These are phyloP conservation scores for Reticulascus tulasneorum DNA, from an alignment of 2,329 filamentous ascomycete genomes.

Conservation along the genomic window DNA sequence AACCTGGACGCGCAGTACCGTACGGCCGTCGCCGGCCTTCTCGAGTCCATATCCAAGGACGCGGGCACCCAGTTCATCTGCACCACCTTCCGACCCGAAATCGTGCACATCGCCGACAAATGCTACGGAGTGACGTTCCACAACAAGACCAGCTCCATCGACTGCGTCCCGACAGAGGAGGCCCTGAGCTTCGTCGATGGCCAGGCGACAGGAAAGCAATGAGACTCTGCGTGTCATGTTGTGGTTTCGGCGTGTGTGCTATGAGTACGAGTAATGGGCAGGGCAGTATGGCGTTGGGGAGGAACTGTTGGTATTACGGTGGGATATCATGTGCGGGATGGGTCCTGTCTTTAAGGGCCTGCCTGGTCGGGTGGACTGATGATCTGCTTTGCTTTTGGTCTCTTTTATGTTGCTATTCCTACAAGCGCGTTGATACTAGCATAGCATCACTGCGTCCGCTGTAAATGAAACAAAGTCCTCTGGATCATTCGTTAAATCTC, in stretches of 20 bases:
- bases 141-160: conserved; percentile 92
- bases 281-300: neutral
- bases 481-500: too few species aligned
- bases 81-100: conserved; percentile 96
- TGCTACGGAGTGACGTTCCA: conserved; percentile 94
- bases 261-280: conserved; percentile 2
- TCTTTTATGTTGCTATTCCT: conserved; percentile 1
- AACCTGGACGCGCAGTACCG: conserved; percentile 98
- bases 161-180: conserved; percentile 81
- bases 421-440: neutral
- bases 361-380: too few species aligned
- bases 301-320: neutral
- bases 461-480: too few species aligned
- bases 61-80: conserved; percentile 84
- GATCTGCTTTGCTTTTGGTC: neutral
- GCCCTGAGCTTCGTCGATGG: conserved; percentile 94
- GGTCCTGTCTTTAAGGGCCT: neutral
- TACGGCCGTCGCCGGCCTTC: conserved; percentile 86
- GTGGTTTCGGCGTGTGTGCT: neutral
- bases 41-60: conserved; percentile 71
- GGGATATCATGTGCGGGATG: neutral
- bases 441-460: neutral
- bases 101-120: conserved; percentile 91
- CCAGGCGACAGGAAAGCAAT: conserved; percentile 38
- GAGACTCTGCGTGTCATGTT: neutral